phyloP scores from a whole-genome alignment of 495 filamentous ascomycete genomes.

The Penicillium egyptiacum region DNA sequence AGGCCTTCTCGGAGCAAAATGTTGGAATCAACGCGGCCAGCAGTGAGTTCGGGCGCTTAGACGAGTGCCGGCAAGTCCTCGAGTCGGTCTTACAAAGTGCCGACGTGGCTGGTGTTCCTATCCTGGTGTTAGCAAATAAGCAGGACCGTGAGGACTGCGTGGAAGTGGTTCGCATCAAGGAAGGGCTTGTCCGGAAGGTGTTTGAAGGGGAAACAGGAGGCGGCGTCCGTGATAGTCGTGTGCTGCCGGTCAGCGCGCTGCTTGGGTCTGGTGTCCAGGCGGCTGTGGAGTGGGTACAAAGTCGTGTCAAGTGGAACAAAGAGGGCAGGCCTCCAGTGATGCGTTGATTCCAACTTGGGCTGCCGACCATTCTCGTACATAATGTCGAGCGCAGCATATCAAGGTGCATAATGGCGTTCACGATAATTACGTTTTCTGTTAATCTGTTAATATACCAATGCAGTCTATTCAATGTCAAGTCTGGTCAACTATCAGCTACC shows the following conservation, averaged over 20 bases:
- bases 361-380: background rate
- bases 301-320: conserved; percentile 92
- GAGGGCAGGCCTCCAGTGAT: conserved; percentile 89
- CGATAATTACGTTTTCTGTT: conserved; percentile 16
- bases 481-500: background rate
- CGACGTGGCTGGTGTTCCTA: conserved; percentile 84
- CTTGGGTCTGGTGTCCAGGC: conserved; percentile 89
- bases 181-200: conserved; percentile 87
- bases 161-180: conserved; percentile 95
- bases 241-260: conserved; percentile 87
- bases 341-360: conserved; percentile 54
- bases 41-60: conserved; percentile 64
- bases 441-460: conserved; percentile 26
- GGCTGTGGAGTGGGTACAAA: conserved; percentile 93
- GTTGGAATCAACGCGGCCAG: conserved; percentile 48
- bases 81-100: conserved; percentile 80
- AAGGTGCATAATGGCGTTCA: conserved; percentile 25
- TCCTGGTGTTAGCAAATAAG: conserved; percentile 94
- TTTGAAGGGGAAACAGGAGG: conserved; percentile 90
- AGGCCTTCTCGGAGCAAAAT: conserved; percentile 37
- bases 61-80: conserved; percentile 84
- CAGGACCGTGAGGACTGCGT: conserved; percentile 97
- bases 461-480: conserved; percentile 11
- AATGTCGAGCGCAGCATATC: conserved; percentile 7
- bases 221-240: conserved; percentile 82